Evolutionary conservation across 1,139 yeast genomes (phyloP).

Genomic region (Ashbya aceris): DNA sequence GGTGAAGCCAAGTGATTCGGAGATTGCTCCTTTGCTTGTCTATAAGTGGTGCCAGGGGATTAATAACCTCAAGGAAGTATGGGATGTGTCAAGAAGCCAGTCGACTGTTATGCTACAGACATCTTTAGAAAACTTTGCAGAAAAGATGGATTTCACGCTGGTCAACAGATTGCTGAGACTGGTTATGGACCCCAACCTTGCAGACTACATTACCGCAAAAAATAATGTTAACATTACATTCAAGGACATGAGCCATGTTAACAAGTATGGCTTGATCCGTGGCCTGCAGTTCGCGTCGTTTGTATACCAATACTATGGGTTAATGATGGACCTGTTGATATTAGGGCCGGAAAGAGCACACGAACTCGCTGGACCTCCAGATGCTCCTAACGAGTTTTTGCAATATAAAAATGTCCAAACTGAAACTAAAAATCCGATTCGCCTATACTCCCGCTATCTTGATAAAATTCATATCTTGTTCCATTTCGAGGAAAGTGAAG

Average conservation of each 20-base stretch:
- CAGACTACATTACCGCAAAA: slow-evolving; percentile 90
- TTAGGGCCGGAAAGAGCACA: slow-evolving; percentile 81
- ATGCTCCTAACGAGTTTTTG: slow-evolving; percentile 65
- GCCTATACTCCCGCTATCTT: slow-evolving; percentile 72
- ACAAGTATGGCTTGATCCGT: slow-evolving; percentile 76
- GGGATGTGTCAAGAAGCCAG: slow-evolving; percentile 72
- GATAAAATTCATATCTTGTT: slow-evolving; percentile 76
- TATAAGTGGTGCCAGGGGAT: slow-evolving; percentile 97
- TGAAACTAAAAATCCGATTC: slow-evolving; percentile 64
- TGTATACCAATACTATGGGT: slow-evolving; percentile 81
- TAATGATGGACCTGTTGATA: slow-evolving; percentile 70
- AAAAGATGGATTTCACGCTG: slow-evolving; percentile 80
- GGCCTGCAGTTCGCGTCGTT: slow-evolving; percentile 90
- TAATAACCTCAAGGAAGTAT: slow-evolving; percentile 65
- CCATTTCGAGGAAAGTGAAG: slow-evolving; percentile 63
- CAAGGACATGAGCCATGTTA: slow-evolving; percentile 92
- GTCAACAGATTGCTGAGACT: slow-evolving; percentile 72
- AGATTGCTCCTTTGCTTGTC: slow-evolving; percentile 82
- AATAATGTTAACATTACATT: slow-evolving; percentile 74
- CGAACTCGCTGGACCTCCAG: slow-evolving; percentile 75
- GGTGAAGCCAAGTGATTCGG: slow-evolving; percentile 93
- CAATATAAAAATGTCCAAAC: slow-evolving; percentile 53
- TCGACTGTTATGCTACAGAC: slow-evolving; percentile 81
- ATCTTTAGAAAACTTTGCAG: slow-evolving; percentile 58
- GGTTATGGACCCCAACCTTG: slow-evolving; percentile 81